Evolutionary conservation across 108 stramenopile genomes (phyloP).

Genomic region (Chaetoceros tenuissimus): DNA sequence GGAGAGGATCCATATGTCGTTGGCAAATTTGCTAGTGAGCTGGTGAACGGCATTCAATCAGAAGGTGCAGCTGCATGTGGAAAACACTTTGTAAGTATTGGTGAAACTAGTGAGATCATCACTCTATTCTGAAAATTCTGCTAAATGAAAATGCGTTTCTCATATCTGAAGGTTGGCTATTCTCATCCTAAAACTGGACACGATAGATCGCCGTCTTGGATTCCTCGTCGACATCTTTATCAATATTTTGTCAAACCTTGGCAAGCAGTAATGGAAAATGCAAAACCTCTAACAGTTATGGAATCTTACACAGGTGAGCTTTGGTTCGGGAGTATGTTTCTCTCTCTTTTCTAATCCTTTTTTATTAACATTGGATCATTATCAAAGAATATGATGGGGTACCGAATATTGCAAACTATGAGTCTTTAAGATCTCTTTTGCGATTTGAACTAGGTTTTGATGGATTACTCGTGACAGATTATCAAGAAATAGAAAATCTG

Average conservation of each 20-base stretch:
- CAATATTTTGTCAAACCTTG: constrained; percentile 78
- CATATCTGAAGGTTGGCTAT: no score
- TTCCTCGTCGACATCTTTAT: constrained; percentile 62
- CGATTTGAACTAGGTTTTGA: constrained; percentile 52
- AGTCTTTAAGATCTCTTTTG: constrained; percentile 38
- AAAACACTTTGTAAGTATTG: constrained; percentile 82
- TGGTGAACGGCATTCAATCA: constrained; percentile 63
- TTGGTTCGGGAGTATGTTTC: no score
- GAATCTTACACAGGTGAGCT: constrained; percentile 72
- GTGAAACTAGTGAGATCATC: no score
- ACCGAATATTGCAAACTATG: constrained; percentile 46
- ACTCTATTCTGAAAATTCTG: no score
- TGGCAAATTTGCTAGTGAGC: constrained; percentile 45
- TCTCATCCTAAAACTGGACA: constrained; percentile 55
- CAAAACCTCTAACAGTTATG: constrained; percentile 58
- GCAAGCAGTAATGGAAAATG: constrained; percentile 32
- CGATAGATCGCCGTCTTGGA: constrained; percentile 65
- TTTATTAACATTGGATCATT: no score
- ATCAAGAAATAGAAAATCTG: constrained; percentile 69
- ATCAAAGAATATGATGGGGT: constrained; percentile 65
- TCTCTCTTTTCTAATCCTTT: no score
- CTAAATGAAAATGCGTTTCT: no score
- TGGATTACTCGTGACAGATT: constrained; percentile 80
- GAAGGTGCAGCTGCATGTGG: constrained; percentile 64
- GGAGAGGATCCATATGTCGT: constrained; percentile 75